Evolutionary conservation across 2,329 filamentous ascomycete species (phyloP).

Genomic region (Trichoderma sp.): DNA sequence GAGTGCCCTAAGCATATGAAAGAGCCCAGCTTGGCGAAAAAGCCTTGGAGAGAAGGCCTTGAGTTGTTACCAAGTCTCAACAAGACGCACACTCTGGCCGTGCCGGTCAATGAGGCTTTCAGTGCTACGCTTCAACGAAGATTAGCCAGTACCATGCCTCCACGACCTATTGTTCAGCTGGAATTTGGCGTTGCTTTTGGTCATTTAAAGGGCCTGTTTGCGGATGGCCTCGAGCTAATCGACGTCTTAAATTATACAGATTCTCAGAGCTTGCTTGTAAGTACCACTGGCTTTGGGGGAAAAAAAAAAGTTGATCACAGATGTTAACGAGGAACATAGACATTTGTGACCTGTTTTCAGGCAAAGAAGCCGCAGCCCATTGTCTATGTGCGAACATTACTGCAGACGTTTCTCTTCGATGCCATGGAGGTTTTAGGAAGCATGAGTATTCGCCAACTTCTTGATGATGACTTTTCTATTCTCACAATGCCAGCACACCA

Average conservation of each 20-base stretch:
- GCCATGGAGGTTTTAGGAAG: constrained; percentile 70
- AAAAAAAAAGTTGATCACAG: background rate
- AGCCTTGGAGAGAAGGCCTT: constrained; percentile 57
- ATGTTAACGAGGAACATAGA: constrained; percentile 48
- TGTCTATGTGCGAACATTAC: constrained; percentile 78
- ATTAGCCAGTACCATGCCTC: constrained; percentile 90
- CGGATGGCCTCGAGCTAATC: constrained; percentile 71
- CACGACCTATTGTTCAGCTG: constrained; percentile 82
- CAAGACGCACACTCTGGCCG: constrained; percentile 64
- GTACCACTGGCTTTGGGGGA: constrained; percentile 32
- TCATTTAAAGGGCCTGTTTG: constrained; percentile 71
- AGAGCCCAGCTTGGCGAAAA: constrained; percentile 51
- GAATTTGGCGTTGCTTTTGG: constrained; percentile 71
- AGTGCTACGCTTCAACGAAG: constrained; percentile 89
- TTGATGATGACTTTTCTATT: constrained; percentile 81
- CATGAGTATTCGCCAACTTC: constrained; percentile 71
- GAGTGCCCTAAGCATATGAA: constrained; percentile 53
- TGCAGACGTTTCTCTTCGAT: constrained; percentile 76
- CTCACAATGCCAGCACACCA: constrained; percentile 72
- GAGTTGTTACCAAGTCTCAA: constrained; percentile 59
- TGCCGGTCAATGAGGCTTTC: constrained; percentile 75
- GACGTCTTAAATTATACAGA: constrained; percentile 70
- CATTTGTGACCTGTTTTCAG: constrained; percentile 74
- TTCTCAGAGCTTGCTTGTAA: constrained; percentile 70
- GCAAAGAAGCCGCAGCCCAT: constrained; percentile 80